Evolutionary conservation across 163 green algal genomes (phyloP).

Genomic region (Scenedesmus sp.): DNA sequence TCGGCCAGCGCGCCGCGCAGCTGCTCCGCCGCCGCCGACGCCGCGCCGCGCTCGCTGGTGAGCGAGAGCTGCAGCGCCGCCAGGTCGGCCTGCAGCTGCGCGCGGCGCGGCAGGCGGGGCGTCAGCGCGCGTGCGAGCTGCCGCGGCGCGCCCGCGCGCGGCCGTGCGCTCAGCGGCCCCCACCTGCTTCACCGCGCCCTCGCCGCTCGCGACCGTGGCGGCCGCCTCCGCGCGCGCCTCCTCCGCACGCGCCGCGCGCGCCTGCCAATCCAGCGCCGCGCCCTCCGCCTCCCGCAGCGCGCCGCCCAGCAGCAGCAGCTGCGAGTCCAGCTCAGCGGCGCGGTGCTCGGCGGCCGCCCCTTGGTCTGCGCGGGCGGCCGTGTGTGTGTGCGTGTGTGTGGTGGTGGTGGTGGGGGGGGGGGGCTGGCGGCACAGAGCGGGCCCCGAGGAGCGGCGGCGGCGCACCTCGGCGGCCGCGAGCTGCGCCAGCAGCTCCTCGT

Average conservation of each 20-base stretch:
- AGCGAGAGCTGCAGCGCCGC: conserved; percentile 34
- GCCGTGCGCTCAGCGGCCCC: background rate
- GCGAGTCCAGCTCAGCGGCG: conserved; percentile 47
- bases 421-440: too few species aligned
- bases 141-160: background rate
- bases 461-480: background rate
- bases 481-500: background rate
- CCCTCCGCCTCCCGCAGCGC: conserved; percentile 48
- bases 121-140: background rate
- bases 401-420: too few species aligned
- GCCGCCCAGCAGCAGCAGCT: conserved; percentile 46
- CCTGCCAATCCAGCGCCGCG: conserved; percentile 44
- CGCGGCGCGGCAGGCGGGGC: background rate
- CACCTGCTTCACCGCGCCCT: conserved; percentile 57
- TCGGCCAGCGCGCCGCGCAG: conserved; percentile 11
- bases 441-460: background rate
- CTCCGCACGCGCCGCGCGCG: conserved; percentile 43
- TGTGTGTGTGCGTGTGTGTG: too few species aligned
- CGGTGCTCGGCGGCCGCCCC: conserved; percentile 47
- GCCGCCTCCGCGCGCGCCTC: conserved; percentile 48
- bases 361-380: conserved; percentile 8
- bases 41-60: conserved; percentile 5
- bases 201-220: conserved; percentile 27
- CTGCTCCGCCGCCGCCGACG: background rate
- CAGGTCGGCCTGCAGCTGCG: conserved; percentile 32